Percentiles rank a stretch among this genome's conserved stretches.
These are phyloP conservation scores for Venturia asperata DNA, from an alignment of 2,329 filamentous ascomycete genomes.

Conservation along the genomic window DNA sequence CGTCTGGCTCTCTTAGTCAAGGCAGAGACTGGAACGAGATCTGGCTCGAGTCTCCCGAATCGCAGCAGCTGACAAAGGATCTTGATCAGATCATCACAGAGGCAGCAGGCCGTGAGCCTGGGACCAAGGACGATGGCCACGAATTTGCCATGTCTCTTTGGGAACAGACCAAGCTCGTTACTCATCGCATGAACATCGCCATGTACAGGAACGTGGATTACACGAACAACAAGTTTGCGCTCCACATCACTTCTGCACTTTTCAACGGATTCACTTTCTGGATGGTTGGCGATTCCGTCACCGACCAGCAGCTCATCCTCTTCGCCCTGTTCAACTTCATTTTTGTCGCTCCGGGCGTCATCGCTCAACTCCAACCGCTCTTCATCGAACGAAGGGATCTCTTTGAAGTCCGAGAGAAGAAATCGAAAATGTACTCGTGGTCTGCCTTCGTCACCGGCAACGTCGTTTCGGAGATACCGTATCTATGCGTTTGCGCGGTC, in stretches of 20 bases:
- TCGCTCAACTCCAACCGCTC: slow-evolving; percentile 69
- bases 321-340: slow-evolving; percentile 73
- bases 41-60: slow-evolving; percentile 37
- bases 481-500: slow-evolving; percentile 57
- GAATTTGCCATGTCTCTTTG: slow-evolving; percentile 40
- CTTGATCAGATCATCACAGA: slow-evolving; percentile 3
- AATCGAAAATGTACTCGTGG: slow-evolving; percentile 76
- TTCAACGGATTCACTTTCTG: slow-evolving; percentile 46
- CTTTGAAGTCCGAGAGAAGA: slow-evolving; percentile 65
- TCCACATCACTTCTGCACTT: slow-evolving; percentile 43
- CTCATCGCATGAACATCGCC: slow-evolving; percentile 47
- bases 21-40: slow-evolving; percentile 41
- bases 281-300: slow-evolving; percentile 36
- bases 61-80: slow-evolving; percentile 27
- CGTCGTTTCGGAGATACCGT: slow-evolving; percentile 64
- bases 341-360: slow-evolving; percentile 65
- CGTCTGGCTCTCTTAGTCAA: slow-evolving; percentile 37
- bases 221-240: slow-evolving; percentile 54
- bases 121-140: slow-evolving; percentile 32
- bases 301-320: slow-evolving; percentile 51
- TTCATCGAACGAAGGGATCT: slow-evolving; percentile 60
- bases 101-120: background rate
- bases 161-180: slow-evolving; percentile 37
- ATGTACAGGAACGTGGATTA: slow-evolving; percentile 63
- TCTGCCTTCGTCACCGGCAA: slow-evolving; percentile 59